These are phyloP conservation scores for Pseudozyma hubeiensis DNA, from an alignment of 1,284 basidiomycete genomes.

Conservation along the genomic window DNA sequence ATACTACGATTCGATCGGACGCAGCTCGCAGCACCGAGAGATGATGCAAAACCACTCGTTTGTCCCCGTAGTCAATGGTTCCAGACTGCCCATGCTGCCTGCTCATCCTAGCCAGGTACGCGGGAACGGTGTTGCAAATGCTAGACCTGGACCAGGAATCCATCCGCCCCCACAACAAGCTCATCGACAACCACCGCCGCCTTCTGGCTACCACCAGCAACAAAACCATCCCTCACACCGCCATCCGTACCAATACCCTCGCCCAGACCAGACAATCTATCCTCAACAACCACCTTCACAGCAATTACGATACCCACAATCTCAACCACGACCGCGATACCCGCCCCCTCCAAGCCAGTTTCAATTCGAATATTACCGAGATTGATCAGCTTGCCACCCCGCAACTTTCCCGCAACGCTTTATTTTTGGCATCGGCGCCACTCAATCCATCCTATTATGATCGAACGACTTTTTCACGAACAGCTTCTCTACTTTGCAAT, in stretches of 20 bases:
- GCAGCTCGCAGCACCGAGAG: neutral
- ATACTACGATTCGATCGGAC: conserved; percentile 13
- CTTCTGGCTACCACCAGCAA: too few species aligned
- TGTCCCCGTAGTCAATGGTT: neutral
- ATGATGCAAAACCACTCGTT: neutral
- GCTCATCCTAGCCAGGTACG: neutral
- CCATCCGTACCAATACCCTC: neutral
- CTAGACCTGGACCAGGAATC: too few species aligned
- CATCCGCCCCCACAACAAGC: too few species aligned
- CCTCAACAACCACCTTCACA: neutral
- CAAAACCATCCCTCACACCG: neutral
- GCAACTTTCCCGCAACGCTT: neutral
- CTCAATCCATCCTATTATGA: too few species aligned
- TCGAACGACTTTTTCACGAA: too few species aligned
- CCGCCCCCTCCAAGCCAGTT: conserved; percentile 6
- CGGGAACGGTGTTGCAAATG: too few species aligned
- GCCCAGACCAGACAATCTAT: neutral
- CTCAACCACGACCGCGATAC: neutral
- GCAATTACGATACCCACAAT: neutral
- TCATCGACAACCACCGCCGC: too few species aligned
- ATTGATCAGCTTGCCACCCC: neutral
- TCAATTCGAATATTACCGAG: conserved; percentile 29
- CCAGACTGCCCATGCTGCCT: neutral
- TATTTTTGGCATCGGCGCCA: neutral
- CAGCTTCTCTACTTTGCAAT: too few species aligned